These are phyloP conservation scores for Acer saccharum DNA, from an alignment of 345 rosid species.

Conservation along the genomic window DNA sequence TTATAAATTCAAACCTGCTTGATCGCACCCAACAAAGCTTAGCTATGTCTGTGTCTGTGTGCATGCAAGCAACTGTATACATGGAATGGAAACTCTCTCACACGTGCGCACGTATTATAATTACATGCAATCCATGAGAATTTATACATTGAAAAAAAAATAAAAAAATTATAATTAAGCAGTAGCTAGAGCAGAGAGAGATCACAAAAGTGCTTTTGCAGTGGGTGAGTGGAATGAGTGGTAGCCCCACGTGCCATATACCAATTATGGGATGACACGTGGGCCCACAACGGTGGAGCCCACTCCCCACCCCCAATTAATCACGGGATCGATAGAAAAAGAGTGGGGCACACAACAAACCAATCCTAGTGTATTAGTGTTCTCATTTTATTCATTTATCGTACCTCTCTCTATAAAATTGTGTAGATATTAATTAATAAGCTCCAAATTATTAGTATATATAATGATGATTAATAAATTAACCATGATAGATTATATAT, in stretches of 20 bases:
- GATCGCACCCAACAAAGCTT: conserved; percentile 4
- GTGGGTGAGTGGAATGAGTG: conserved; percentile 12
- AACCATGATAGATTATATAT: neutral
- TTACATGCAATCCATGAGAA: conserved; percentile 15
- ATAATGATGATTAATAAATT: conserved; percentile 1
- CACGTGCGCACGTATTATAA: conserved; percentile 56
- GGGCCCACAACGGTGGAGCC: neutral
- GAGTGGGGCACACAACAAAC: conserved; percentile 16
- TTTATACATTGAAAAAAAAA: too few relatives aligned
- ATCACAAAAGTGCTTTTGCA: conserved; percentile 23
- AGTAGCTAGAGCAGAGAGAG: conserved; percentile 4
- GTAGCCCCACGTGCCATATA: conserved; percentile 30
- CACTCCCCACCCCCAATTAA: conserved; percentile 25
- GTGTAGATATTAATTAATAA: conserved; percentile 16
- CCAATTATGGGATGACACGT: conserved; percentile 18
- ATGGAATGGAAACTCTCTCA: conserved; percentile 34
- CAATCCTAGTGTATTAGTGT: too few relatives aligned
- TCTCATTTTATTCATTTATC: neutral
- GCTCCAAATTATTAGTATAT: conserved; percentile 27
- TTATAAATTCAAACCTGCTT: neutral
- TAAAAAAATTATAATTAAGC: too few relatives aligned
- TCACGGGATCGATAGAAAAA: conserved; percentile 13
- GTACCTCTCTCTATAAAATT: neutral
- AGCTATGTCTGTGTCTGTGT: neutral
- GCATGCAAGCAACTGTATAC: neutral